phyloP scores from a whole-genome alignment of 768 basidiomycete genomes.

The Pleurotus salmoneostramineus region DNA sequence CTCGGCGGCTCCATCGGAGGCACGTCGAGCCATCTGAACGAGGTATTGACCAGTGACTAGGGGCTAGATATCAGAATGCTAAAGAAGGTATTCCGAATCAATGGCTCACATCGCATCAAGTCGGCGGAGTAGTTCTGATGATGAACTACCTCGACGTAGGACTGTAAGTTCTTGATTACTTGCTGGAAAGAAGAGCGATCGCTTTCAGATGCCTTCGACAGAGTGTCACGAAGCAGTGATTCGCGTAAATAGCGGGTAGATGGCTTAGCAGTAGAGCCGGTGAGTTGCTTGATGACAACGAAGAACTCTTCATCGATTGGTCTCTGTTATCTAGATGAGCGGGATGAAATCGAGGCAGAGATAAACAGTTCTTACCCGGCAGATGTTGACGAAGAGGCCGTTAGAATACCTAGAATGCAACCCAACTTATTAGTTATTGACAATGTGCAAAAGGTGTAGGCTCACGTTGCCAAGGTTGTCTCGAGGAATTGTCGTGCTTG shows the following conservation, averaged over 20 bases:
- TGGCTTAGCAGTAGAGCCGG: slow-evolving; percentile 30
- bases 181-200: slow-evolving; percentile 47
- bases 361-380: slow-evolving; percentile 41
- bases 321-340: slow-evolving; percentile 28
- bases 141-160: slow-evolving; percentile 56
- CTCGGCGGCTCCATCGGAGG: slow-evolving; percentile 49
- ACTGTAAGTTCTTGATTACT: slow-evolving; percentile 53
- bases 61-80: background rate
- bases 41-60: slow-evolving; percentile 58
- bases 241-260: slow-evolving; percentile 36
- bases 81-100: background rate
- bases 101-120: slow-evolving; percentile 51
- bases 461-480: slow-evolving; percentile 45
- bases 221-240: slow-evolving; percentile 51
- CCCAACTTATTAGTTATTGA: background rate
- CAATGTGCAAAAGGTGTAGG: background rate
- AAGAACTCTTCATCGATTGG: slow-evolving; percentile 46
- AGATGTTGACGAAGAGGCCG: slow-evolving; percentile 53
- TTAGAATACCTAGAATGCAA: slow-evolving; percentile 44
- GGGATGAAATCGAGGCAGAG: too few species aligned
- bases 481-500: slow-evolving; percentile 58
- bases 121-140: slow-evolving; percentile 46
- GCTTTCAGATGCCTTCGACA: slow-evolving; percentile 43
- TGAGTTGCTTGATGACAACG: slow-evolving; percentile 44
- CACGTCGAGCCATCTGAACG: slow-evolving; percentile 47